phyloP scores from a whole-genome alignment of 768 basidiomycete genomes.

The Russula emetica region DNA sequence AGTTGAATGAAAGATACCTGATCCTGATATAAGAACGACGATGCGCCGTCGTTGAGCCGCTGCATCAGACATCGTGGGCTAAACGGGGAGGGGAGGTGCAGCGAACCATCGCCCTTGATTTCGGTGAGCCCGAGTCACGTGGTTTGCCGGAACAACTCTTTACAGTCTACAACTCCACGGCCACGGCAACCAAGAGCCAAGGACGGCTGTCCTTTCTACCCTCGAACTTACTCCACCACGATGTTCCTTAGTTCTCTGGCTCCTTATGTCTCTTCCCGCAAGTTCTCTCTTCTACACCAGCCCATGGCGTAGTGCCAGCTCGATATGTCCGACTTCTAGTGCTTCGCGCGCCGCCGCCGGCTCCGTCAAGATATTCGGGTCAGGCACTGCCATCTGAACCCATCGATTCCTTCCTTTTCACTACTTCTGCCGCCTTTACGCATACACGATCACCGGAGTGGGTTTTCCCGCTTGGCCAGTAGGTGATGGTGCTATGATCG shows the following conservation, averaged over 20 bases:
- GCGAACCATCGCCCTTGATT: no score
- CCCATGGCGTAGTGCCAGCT: background rate
- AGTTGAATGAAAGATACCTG: constrained; percentile 39
- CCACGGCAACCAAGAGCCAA: background rate
- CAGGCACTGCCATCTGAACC: background rate
- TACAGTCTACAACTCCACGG: no score
- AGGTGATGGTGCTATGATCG: background rate
- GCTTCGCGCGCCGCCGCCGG: background rate
- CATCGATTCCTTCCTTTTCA: background rate
- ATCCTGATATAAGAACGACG: constrained; percentile 60
- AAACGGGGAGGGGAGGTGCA: no score
- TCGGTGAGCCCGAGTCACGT: constrained; percentile 12
- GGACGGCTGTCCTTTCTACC: background rate
- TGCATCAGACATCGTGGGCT: constrained; percentile 10
- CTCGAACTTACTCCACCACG: constrained; percentile 9
- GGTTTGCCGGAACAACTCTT: background rate
- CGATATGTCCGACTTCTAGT: background rate
- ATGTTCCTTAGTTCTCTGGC: background rate
- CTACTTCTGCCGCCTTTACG: background rate
- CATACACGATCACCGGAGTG: constrained; percentile 6
- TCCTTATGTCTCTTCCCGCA: background rate
- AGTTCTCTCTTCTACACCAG: background rate
- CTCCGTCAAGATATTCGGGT: background rate
- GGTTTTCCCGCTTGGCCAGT: background rate
- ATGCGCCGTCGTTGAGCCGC: constrained; percentile 12